Conservation (phyloP, 257 asterid genomes). For the Ehretia macrophylla region DNA sequence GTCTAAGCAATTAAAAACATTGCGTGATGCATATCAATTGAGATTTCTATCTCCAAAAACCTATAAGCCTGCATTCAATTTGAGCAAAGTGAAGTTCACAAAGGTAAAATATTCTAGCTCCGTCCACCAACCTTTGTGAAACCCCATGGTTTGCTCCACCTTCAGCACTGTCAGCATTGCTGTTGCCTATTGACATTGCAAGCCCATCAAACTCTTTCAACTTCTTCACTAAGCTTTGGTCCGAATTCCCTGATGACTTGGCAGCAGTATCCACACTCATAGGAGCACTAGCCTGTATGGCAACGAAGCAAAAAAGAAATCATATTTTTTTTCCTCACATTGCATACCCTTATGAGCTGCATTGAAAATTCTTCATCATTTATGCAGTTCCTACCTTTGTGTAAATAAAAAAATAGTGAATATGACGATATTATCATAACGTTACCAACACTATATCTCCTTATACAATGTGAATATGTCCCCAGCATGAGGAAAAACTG, state of each 20-base stretch:
- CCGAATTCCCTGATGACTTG: slow-evolving; percentile 57
- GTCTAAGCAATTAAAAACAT: slow-evolving; percentile 1
- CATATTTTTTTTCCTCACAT: not conserved
- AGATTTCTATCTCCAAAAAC: no score
- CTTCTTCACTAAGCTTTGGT: slow-evolving; percentile 58
- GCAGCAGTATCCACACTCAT: slow-evolving; percentile 53
- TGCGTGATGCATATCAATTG: not conserved
- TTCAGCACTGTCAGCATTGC: slow-evolving; percentile 48
- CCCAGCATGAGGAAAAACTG: no score
- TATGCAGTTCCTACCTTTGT: no score
- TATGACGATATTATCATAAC: no score
- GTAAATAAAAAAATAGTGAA: no score
- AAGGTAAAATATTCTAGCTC: no score
- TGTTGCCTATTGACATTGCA: slow-evolving; percentile 79
- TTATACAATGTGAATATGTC: no score
- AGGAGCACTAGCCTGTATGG: slow-evolving; percentile 64
- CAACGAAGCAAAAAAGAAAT: not conserved
- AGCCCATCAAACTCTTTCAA: slow-evolving; percentile 80
- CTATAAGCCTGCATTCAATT: no score
- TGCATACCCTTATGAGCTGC: no score
- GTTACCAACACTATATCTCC: no score
- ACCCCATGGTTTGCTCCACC: slow-evolving; percentile 48
- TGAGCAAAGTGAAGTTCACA: no score
- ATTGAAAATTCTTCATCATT: no score
- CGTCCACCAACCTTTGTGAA: slow-evolving; percentile 66